Percentiles rank a stretch among this genome's conserved stretches.
These are phyloP conservation scores for Cryptosporidium viatorum DNA, from an alignment of 169 alveolate genomes.

Conservation along the genomic window DNA sequence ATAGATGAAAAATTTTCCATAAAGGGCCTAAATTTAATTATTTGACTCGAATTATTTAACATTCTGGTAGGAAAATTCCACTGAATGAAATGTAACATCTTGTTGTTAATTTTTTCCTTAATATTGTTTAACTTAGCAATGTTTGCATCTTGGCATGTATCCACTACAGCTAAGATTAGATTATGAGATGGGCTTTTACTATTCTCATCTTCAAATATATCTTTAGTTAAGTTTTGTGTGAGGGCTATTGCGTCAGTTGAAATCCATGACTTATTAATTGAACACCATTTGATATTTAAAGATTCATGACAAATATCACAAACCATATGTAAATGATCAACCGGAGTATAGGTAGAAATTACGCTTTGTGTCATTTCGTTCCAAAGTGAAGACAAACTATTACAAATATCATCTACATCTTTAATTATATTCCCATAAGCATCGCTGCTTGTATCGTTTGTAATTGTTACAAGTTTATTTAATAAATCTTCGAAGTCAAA, in stretches of 20 bases:
- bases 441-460: not conserved
- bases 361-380: constrained; percentile 69
- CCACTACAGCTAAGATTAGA: constrained; percentile 19
- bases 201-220: not conserved
- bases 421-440: not conserved
- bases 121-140: not conserved
- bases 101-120: constrained; percentile 13
- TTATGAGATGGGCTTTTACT: not conserved
- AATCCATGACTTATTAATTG: constrained; percentile 57
- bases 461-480: constrained; percentile 7
- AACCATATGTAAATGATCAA: constrained; percentile 56
- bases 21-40: constrained; percentile 35
- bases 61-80: constrained; percentile 34
- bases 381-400: constrained; percentile 48
- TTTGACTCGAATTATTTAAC: not conserved
- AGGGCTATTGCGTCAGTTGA: constrained; percentile 47
- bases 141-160: not conserved
- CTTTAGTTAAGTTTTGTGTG: not conserved
- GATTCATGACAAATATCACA: constrained; percentile 69
- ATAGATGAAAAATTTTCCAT: not conserved
- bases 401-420: constrained; percentile 24
- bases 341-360: constrained; percentile 31
- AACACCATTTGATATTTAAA: constrained; percentile 39
- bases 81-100: constrained; percentile 48
- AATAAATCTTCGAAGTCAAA: not conserved